These are phyloP conservation scores for Verticillium zaregamsianum DNA, from an alignment of 2,329 filamentous ascomycete genomes.

Conservation along the genomic window DNA sequence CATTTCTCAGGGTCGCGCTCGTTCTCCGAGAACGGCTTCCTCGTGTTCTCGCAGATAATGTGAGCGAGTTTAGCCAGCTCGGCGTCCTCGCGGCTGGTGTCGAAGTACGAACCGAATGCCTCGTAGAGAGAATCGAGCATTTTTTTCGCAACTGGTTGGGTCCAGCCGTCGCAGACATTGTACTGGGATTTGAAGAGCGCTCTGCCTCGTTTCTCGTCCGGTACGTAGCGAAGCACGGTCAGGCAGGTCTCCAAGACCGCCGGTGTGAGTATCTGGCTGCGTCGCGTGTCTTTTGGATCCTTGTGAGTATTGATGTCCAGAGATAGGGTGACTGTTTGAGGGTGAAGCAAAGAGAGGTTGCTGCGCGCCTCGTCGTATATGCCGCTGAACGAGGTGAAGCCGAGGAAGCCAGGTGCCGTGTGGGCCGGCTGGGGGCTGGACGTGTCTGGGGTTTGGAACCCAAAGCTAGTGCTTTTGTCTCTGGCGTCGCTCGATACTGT, in stretches of 20 bases:
- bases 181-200: conserved; percentile 9
- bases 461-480: neutral
- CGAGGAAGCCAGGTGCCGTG: conserved; percentile 33
- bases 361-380: conserved; percentile 38
- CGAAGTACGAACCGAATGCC: conserved; percentile 13
- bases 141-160: conserved; percentile 6
- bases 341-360: conserved; percentile 29
- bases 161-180: conserved; percentile 16
- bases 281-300: neutral
- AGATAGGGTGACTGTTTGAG: neutral
- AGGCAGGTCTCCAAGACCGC: conserved; percentile 29
- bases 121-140: conserved; percentile 13
- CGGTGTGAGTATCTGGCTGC: conserved; percentile 5
- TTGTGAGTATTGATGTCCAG: neutral
- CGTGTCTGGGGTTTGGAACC: neutral
- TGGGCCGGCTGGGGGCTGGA: neutral
- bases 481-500: neutral
- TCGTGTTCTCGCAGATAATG: conserved; percentile 19
- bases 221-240: conserved; percentile 30
- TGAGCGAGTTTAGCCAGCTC: conserved; percentile 7
- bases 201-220: conserved; percentile 9
- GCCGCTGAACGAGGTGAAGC: conserved; percentile 37
- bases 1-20: conserved; percentile 6
- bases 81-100: neutral
- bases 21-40: conserved; percentile 8